Conservation (phyloP, 169 alveolate genomes). For the Plasmodium chabaudi region DNA sequence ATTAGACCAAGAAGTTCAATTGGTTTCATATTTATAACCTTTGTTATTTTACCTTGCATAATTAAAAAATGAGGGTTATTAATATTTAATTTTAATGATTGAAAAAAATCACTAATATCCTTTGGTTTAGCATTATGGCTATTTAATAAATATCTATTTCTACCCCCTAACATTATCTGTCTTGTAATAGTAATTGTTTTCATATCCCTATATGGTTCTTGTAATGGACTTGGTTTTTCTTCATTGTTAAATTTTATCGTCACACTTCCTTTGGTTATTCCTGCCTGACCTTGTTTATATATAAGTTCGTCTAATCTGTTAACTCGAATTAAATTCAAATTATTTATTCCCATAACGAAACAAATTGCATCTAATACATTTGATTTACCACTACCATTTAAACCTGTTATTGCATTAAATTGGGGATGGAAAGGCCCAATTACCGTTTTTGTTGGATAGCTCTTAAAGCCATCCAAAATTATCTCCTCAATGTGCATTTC, state of each 20-base stretch:
- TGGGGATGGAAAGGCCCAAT: conserved; percentile 95
- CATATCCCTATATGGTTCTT: conserved; percentile 88
- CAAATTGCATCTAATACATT: conserved; percentile 98
- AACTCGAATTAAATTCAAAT: conserved; percentile 93
- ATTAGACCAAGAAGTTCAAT: conserved; percentile 94
- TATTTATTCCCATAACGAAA: conserved; percentile 96
- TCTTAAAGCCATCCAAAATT: conserved; percentile 96
- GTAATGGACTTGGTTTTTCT: conserved; percentile 87
- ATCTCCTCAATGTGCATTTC: conserved; percentile 96
- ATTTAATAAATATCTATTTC: conserved; percentile 95
- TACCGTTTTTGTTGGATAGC: conserved; percentile 94
- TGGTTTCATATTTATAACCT: conserved; percentile 99
- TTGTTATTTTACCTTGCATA: conserved; percentile 97
- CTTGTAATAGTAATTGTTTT: conserved; percentile 94
- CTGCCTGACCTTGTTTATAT: conserved; percentile 99
- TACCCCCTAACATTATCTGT: conserved; percentile 94
- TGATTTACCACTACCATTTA: conserved; percentile 99
- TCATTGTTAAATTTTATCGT: conserved; percentile 95
- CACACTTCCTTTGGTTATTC: conserved; percentile 98
- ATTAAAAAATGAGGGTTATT: conserved; percentile 98
- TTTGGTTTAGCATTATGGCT: conserved; percentile 95
- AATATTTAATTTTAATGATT: conserved; percentile 96
- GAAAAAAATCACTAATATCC: conserved; percentile 94
- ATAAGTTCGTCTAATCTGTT: conserved; percentile 96
- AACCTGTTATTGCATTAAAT: conserved; percentile 99